Evolutionary conservation across 108 stramenopile species (phyloP).

Genomic region (Pseudonitzschia multiseries): DNA sequence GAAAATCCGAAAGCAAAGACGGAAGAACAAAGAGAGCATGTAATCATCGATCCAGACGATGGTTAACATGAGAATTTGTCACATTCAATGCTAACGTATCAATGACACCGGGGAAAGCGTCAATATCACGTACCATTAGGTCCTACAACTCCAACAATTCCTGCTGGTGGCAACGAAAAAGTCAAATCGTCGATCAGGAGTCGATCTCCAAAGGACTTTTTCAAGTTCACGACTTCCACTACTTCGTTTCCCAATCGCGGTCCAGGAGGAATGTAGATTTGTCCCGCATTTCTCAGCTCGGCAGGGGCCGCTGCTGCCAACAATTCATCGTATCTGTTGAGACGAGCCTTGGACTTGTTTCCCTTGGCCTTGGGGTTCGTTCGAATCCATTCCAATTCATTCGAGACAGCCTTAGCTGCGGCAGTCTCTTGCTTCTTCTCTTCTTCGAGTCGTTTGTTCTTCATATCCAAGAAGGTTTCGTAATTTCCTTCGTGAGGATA

Average conservation of each 20-base stretch:
- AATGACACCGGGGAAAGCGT: background rate
- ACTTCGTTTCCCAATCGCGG: slow-evolving; percentile 90
- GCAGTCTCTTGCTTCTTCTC: slow-evolving; percentile 86
- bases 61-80: background rate
- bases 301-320: slow-evolving; percentile 74
- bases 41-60: background rate
- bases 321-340: slow-evolving; percentile 89
- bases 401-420: slow-evolving; percentile 74
- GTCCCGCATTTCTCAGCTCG: slow-evolving; percentile 75
- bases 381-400: slow-evolving; percentile 92
- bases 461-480: slow-evolving; percentile 89
- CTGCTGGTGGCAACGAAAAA: slow-evolving; percentile 87
- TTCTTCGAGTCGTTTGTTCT: slow-evolving; percentile 79
- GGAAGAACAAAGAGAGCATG: background rate
- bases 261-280: slow-evolving; percentile 95
- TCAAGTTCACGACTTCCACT: slow-evolving; percentile 69
- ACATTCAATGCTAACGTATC: background rate
- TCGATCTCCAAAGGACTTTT: slow-evolving; percentile 80
- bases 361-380: slow-evolving; percentile 88
- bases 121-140: slow-evolving; percentile 54
- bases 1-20: background rate
- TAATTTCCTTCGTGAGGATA: slow-evolving; percentile 96
- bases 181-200: slow-evolving; percentile 82
- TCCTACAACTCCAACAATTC: slow-evolving; percentile 91
- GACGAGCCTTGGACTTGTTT: slow-evolving; percentile 87